Percentiles rank a stretch among this genome's conserved stretches.
phyloP scores from a whole-genome alignment of 768 basidiomycete genomes.

The Xanthoconium purpureum region DNA sequence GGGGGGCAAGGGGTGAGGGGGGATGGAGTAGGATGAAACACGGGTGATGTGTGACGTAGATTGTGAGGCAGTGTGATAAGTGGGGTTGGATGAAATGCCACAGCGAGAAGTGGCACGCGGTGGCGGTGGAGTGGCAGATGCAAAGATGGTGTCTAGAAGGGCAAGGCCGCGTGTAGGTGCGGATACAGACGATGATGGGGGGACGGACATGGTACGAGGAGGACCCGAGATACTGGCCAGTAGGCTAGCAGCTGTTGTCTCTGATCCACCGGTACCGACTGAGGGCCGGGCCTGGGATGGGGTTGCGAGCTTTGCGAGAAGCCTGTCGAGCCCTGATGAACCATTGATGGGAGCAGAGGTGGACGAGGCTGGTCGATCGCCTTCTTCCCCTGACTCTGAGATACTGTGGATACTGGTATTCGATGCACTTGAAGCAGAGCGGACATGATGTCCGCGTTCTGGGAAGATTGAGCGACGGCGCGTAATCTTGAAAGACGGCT shows the following conservation, averaged over 20 bases:
- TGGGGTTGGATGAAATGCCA: slow-evolving; percentile 7
- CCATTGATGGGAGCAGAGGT: slow-evolving; percentile 14
- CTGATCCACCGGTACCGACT: slow-evolving; percentile 24
- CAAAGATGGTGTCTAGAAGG: slow-evolving; percentile 70
- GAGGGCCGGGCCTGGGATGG: slow-evolving; percentile 20
- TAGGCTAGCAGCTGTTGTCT: slow-evolving; percentile 40
- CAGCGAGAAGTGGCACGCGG: slow-evolving; percentile 18
- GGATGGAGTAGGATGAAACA: slow-evolving; percentile 2
- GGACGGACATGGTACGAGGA: slow-evolving; percentile 29
- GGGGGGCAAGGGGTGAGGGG: slow-evolving; percentile 13
- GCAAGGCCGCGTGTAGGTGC: slow-evolving; percentile 48
- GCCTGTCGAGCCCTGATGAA: slow-evolving; percentile 41
- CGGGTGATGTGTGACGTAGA: slow-evolving; percentile 5
- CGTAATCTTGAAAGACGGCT: neutral
- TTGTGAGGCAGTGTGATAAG: slow-evolving; percentile 14
- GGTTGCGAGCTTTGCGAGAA: slow-evolving; percentile 40
- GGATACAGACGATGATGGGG: slow-evolving; percentile 26
- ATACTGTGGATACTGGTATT: slow-evolving; percentile 35
- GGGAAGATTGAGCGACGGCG: slow-evolving; percentile 4
- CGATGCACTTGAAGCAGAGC: slow-evolving; percentile 34
- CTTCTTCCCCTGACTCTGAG: slow-evolving; percentile 31
- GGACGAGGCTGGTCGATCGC: slow-evolving; percentile 11
- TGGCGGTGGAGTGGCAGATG: slow-evolving; percentile 50
- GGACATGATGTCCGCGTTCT: slow-evolving; percentile 28
- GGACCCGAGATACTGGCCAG: slow-evolving; percentile 49